These are phyloP conservation scores for Tylopilus sp. DNA, from an alignment of 768 basidiomycete species.

Conservation along the genomic window DNA sequence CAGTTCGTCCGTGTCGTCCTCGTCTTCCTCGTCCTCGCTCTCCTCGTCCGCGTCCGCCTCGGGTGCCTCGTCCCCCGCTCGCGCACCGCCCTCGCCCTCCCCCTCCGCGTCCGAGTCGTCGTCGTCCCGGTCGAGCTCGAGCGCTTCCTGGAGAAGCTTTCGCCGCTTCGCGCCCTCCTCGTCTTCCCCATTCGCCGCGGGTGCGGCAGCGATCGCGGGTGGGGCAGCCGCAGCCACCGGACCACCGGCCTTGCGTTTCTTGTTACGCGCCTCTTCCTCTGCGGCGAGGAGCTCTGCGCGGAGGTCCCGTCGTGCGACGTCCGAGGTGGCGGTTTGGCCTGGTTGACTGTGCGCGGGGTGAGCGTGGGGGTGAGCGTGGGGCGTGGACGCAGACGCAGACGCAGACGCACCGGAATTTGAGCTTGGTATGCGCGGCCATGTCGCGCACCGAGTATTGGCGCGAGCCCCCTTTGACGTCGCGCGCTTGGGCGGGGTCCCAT, in stretches of 20 bases:
- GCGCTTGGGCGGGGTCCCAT: conserved; percentile 96
- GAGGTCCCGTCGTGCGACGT: conserved; percentile 78
- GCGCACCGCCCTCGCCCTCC: conserved; percentile 40
- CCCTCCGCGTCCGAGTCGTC: conserved; percentile 56
- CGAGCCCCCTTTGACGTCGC: conserved; percentile 88
- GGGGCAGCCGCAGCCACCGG: conserved; percentile 34
- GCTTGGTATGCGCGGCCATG: conserved; percentile 93
- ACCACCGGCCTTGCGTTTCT: conserved; percentile 91
- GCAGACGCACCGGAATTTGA: conserved; percentile 85
- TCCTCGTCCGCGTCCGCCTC: conserved; percentile 39
- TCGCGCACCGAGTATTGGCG: conserved; percentile 91
- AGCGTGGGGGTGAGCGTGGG: background rate
- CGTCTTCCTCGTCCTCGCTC: conserved; percentile 64
- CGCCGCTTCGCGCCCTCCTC: conserved; percentile 73
- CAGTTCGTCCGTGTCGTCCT: conserved; percentile 76
- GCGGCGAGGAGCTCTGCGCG: conserved; percentile 79
- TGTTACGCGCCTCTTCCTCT: conserved; percentile 82
- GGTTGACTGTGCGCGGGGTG: conserved; percentile 54
- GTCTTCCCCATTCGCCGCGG: conserved; percentile 55
- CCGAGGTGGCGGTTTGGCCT: conserved; percentile 79
- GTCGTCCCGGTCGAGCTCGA: conserved; percentile 86
- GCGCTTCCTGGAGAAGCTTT: conserved; percentile 81
- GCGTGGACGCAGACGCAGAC: no score
- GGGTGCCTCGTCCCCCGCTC: conserved; percentile 40
- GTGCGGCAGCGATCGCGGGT: no score